Evolutionary conservation across 345 rosid species (phyloP).

Genomic region (Iberis pinnata): DNA sequence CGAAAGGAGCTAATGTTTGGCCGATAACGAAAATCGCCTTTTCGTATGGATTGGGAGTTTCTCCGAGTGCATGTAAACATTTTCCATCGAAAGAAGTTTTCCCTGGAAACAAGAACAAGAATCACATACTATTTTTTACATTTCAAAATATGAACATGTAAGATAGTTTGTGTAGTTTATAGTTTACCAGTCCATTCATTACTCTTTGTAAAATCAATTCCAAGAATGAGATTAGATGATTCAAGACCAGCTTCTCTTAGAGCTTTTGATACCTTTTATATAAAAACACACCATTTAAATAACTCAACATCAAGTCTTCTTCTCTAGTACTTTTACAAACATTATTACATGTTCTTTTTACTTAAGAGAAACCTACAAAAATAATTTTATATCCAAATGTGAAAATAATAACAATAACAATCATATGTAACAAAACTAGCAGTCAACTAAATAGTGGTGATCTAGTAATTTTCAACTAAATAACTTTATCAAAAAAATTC

Average conservation of each 20-base stretch:
- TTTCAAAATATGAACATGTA: too few relatives aligned
- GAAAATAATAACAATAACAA: too few relatives aligned
- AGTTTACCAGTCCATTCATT: constrained; percentile 94
- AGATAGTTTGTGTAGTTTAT: too few relatives aligned
- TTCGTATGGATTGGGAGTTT: constrained; percentile 69
- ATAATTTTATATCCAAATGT: too few relatives aligned
- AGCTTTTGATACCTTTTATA: constrained; percentile 48
- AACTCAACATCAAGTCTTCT: constrained; percentile 1
- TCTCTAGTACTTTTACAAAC: too few relatives aligned
- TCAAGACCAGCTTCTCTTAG: constrained; percentile 71
- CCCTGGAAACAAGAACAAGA: constrained; percentile 27
- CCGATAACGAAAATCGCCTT: constrained; percentile 69
- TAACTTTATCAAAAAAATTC: too few relatives aligned
- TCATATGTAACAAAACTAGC: too few relatives aligned
- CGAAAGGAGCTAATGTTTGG: constrained; percentile 71
- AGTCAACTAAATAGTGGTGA: too few relatives aligned
- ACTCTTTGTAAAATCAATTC: constrained; percentile 88
- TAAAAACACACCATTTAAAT: constrained; percentile 5
- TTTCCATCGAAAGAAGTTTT: constrained; percentile 48
- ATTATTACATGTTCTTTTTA: too few relatives aligned
- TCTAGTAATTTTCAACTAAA: too few relatives aligned
- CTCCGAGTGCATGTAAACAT: constrained; percentile 52
- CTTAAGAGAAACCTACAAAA: too few relatives aligned
- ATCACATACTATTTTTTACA: constrained; percentile 6
- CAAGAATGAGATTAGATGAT: constrained; percentile 81